phyloP scores from a whole-genome alignment of 345 rosid species.

The Theobroma cacao region DNA sequence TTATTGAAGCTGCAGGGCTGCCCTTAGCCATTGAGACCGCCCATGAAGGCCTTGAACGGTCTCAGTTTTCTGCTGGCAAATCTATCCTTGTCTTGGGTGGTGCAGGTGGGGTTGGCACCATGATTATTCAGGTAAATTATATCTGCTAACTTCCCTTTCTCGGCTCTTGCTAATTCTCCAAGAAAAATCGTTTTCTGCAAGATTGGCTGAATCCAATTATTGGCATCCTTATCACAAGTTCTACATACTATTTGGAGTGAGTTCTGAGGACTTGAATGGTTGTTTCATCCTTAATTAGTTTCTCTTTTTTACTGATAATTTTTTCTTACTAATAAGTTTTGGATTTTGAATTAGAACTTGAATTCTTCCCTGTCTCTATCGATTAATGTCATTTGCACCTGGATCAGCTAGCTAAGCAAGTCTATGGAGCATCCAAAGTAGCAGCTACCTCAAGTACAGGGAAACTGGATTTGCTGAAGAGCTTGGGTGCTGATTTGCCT shows the following conservation, averaged over 20 bases:
- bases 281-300: too few relatives aligned
- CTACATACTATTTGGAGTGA: too few relatives aligned
- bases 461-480: conserved; percentile 65
- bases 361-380: background rate
- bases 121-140: conserved; percentile 66
- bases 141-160: too few relatives aligned
- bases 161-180: too few relatives aligned
- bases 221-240: too few relatives aligned
- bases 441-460: conserved; percentile 84
- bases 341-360: background rate
- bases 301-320: background rate
- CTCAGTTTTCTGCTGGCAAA: conserved; percentile 73
- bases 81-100: conserved; percentile 80
- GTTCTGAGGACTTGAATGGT: too few relatives aligned
- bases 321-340: too few relatives aligned
- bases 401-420: conserved; percentile 76
- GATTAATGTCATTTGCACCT: background rate
- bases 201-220: too few relatives aligned
- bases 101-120: conserved; percentile 93
- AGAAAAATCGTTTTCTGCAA: too few relatives aligned
- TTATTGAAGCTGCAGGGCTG: conserved; percentile 77
- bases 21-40: conserved; percentile 86
- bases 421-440: conserved; percentile 75
- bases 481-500: conserved; percentile 80
- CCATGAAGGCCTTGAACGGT: conserved; percentile 70